Evolutionary conservation across 805 yeast species (phyloP), one percentile per base, ranked within the genome.

Genomic region (Saccharomycopsis sp.): DNA sequence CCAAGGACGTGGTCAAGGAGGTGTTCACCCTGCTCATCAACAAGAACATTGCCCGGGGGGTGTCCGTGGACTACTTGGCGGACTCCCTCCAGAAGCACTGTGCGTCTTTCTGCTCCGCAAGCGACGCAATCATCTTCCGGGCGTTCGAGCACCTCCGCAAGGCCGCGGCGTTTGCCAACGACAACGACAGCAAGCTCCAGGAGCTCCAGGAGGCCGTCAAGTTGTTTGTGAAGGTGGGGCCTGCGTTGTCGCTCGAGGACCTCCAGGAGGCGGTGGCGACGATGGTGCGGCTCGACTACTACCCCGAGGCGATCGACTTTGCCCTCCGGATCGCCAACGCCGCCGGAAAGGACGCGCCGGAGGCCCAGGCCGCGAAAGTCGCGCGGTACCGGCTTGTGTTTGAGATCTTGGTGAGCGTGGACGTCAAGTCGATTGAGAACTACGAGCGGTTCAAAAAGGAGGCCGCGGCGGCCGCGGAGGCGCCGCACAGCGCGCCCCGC

Each of bases 61-160:
- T 89, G 2, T 87, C 96, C 0, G 92, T 94, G 51, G 98, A 92
- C 68, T 77, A 86, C 58, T 89, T 92, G 54, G 96, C 97, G 0
- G 83, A 85, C 40, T 83, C 91, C 1, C 74, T 94, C 54, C 97
- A 94, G 71, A 95, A 89, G 56, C 84, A 92, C 60, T 94, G 99
- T 75, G 96, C 96, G 1, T 84, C 96, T 0, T 94, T 91, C 71
- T 94, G 98, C 67, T 89, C 97, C 0, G 83, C 96, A 15, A 89
- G 87, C 63, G 99, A 94, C 71, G 97, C 94, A 24, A 79, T 91
- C 60, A 89, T 94, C 14, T 94, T 91, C 76, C 87, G 92, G 70
- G 98, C 97, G 0, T 84, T 91, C 64, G 99, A 94, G 69, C 91
- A 87, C 69, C 76, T 94, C 65, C 87, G 92, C 58, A 84, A 86